Percentiles rank a stretch among this genome's conserved stretches.
phyloP scores from a whole-genome alignment of 2,329 filamentous ascomycete species.

The Penicillium frequentans region DNA sequence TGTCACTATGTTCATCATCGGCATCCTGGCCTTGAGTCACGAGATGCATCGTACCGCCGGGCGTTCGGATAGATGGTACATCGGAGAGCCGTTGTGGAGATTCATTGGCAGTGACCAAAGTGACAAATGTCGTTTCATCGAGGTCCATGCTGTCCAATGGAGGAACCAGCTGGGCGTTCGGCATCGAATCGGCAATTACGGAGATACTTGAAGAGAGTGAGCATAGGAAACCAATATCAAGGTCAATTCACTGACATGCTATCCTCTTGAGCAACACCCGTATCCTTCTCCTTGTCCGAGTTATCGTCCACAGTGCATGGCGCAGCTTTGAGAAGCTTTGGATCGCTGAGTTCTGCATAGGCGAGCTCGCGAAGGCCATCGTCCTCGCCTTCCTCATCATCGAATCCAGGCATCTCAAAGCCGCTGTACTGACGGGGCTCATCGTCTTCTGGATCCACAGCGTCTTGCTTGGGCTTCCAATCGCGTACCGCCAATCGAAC shows the following conservation, averaged over 20 bases:
- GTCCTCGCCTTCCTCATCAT: constrained; percentile 55
- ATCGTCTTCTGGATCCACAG: constrained; percentile 57
- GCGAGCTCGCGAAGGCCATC: constrained; percentile 61
- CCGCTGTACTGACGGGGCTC: constrained; percentile 73
- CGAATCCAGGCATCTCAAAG: constrained; percentile 72
- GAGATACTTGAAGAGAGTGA: constrained; percentile 32
- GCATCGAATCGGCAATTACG: constrained; percentile 27
- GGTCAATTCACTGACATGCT: constrained; percentile 42
- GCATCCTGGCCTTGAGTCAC: constrained; percentile 9
- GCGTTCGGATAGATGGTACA: constrained; percentile 9
- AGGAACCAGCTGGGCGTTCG: constrained; percentile 11
- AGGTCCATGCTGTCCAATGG: constrained; percentile 15
- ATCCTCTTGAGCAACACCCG: constrained; percentile 29
- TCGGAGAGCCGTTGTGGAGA: constrained; percentile 13
- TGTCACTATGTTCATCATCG: constrained; percentile 16
- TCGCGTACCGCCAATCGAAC: constrained; percentile 71
- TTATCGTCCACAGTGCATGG: constrained; percentile 23
- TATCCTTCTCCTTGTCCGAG: constrained; percentile 6
- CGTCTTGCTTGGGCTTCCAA: constrained; percentile 60
- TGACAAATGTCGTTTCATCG: constrained; percentile 23
- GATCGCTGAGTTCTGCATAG: constrained; percentile 66
- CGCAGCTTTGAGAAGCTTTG: constrained; percentile 60
- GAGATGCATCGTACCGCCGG: constrained; percentile 3
- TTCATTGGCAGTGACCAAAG: constrained; percentile 15
- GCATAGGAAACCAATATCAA: constrained; percentile 25